Evolutionary conservation across 108 stramenopile species (phyloP).

Genomic region (Parmales sp.): DNA sequence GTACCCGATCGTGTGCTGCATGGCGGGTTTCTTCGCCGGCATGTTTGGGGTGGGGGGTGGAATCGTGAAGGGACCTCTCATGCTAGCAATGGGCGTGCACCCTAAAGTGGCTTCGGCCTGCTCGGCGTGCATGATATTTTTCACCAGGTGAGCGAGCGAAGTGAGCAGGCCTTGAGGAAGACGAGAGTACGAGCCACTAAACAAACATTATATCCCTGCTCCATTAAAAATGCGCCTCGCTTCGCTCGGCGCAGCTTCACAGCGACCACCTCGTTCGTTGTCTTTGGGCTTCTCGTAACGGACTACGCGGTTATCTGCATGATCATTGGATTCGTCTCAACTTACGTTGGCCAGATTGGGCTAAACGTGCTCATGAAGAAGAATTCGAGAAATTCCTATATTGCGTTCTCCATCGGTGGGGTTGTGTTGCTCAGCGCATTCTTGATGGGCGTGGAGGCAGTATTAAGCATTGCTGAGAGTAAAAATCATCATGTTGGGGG

Average conservation of each 20-base stretch:
- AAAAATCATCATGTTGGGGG: background rate
- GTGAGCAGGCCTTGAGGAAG: too few relatives aligned
- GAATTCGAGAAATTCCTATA: constrained; percentile 69
- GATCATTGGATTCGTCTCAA: constrained; percentile 67
- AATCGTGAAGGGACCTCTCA: constrained; percentile 88
- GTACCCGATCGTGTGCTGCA: constrained; percentile 74
- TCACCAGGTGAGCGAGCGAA: too few relatives aligned
- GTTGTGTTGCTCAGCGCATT: constrained; percentile 73
- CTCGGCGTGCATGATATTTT: constrained; percentile 83
- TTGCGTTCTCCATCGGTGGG: constrained; percentile 82
- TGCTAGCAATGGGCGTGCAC: constrained; percentile 88
- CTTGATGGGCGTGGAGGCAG: constrained; percentile 61
- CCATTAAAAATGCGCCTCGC: too few relatives aligned
- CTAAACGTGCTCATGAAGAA: constrained; percentile 60
- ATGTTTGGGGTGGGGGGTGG: constrained; percentile 90
- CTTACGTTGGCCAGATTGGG: constrained; percentile 65
- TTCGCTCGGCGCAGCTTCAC: too few relatives aligned
- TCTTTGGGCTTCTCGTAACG: constrained; percentile 73
- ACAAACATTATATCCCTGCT: too few relatives aligned
- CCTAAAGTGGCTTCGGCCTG: constrained; percentile 77
- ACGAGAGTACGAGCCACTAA: too few relatives aligned
- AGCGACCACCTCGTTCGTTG: constrained; percentile 79
- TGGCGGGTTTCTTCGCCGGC: constrained; percentile 91
- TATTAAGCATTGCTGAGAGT: constrained; percentile 6
- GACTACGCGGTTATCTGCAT: constrained; percentile 75